Percentiles rank a stretch among this genome's conserved stretches.
Conservation (phyloP, 2,329 filamentous ascomycete species). For the Epichloe uncinata region DNA sequence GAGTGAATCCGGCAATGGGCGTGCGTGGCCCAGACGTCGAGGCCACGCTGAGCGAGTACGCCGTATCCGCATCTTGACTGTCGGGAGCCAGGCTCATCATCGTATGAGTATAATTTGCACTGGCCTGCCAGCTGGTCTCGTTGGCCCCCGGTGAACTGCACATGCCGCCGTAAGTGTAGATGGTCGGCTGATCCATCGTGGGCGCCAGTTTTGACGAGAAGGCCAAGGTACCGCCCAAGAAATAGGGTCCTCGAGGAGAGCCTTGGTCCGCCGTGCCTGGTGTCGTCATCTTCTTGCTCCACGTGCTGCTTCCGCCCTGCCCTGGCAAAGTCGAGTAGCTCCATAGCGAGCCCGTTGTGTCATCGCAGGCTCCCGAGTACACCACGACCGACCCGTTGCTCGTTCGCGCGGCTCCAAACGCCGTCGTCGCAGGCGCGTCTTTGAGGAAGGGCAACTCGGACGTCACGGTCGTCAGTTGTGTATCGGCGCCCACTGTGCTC, state of each 20-base stretch:
- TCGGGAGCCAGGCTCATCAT: constrained; percentile 56
- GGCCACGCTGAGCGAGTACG: constrained; percentile 25
- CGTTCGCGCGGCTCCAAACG: constrained; percentile 57
- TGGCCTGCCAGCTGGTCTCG: constrained; percentile 44
- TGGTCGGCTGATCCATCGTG: constrained; percentile 35
- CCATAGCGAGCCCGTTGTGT: constrained; percentile 49
- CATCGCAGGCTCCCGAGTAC: constrained; percentile 59
- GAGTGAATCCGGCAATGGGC: constrained; percentile 74
- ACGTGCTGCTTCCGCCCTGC: constrained; percentile 10
- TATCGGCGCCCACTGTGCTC: constrained; percentile 34
- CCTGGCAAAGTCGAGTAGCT: constrained; percentile 39
- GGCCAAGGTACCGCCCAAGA: constrained; percentile 44
- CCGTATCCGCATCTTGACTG: constrained; percentile 13
- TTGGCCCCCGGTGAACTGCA: constrained; percentile 44
- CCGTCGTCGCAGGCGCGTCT: constrained; percentile 29
- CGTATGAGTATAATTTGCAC: constrained; percentile 64
- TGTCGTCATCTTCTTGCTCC: constrained; percentile 19
- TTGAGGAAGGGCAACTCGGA: constrained; percentile 49
- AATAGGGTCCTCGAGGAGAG: constrained; percentile 27
- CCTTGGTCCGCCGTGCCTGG: constrained; percentile 10
- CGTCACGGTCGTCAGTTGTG: constrained; percentile 36
- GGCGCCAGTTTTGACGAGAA: constrained; percentile 52
- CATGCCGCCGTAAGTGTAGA: constrained; percentile 85
- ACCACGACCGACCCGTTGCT: constrained; percentile 57
- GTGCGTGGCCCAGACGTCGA: constrained; percentile 49